Percentiles rank a stretch among this genome's conserved stretches.
Conservation (phyloP, 73 alveolate species). For the Blepharisma japonicum region DNA sequence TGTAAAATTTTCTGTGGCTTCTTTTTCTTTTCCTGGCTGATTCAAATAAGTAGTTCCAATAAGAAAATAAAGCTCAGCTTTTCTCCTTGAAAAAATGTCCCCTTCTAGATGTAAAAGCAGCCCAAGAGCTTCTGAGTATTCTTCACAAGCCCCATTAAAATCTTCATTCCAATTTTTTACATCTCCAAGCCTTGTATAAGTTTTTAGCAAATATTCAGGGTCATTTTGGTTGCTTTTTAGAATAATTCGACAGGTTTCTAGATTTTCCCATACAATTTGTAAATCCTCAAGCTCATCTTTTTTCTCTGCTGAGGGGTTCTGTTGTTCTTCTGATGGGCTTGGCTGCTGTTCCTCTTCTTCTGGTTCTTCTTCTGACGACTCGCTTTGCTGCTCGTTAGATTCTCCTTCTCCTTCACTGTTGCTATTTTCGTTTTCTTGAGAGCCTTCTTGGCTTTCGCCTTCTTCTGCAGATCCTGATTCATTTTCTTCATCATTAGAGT, state of each 20-base stretch:
- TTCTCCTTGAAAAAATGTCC: not conserved
- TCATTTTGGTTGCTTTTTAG: not conserved
- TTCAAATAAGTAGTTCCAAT: not conserved
- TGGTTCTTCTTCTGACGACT: no score
- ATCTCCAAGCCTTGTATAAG: not conserved
- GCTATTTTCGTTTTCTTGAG: not conserved
- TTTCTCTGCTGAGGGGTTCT: not conserved
- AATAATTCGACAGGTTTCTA: slow-evolving; percentile 1
- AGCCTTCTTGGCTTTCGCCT: not conserved
- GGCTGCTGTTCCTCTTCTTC: no score
- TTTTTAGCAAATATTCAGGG: not conserved
- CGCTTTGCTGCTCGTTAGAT: no score
- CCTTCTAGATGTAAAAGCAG: not conserved
- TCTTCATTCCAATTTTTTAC: not conserved
- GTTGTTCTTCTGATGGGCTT: no score
- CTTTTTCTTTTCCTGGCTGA: not conserved
- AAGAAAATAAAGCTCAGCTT: not conserved
- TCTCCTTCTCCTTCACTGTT: not conserved
- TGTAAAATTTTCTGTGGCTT: not conserved
- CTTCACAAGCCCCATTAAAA: slow-evolving; percentile 20
- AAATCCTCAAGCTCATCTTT: slow-evolving; percentile 1
- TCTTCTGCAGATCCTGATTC: not conserved
- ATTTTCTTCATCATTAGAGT: not conserved
- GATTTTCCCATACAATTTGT: slow-evolving; percentile 7
- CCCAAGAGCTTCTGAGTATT: not conserved